phyloP scores from a whole-genome alignment of 73 alveolate genomes.

The Blepharisma japonicum region DNA sequence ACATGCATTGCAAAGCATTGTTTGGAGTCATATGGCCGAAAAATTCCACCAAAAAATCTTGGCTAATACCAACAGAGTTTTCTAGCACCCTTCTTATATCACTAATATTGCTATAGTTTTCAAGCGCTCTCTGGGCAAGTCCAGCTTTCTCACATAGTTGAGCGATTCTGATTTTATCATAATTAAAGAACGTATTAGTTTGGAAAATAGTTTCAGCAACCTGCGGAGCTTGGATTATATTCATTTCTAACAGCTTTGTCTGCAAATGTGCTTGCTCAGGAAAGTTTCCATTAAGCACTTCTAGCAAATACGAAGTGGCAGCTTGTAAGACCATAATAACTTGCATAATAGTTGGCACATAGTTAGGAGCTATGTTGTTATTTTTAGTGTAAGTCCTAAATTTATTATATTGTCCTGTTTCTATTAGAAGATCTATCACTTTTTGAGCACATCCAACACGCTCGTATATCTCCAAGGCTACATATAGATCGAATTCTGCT shows the following conservation, averaged over 20 bases:
- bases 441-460: slow-evolving; percentile 79
- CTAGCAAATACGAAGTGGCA: slow-evolving; percentile 94
- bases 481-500: slow-evolving; percentile 83
- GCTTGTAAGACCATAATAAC: slow-evolving; percentile 79
- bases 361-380: slow-evolving; percentile 81
- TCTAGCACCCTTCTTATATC: slow-evolving; percentile 94
- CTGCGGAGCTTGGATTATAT: slow-evolving; percentile 87
- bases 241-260: slow-evolving; percentile 92
- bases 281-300: slow-evolving; percentile 86
- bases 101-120: slow-evolving; percentile 85
- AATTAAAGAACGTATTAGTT: slow-evolving; percentile 84
- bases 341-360: slow-evolving; percentile 61
- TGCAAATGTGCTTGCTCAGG: slow-evolving; percentile 98
- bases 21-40: slow-evolving; percentile 88
- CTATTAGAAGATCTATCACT: slow-evolving; percentile 87
- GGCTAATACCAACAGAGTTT: slow-evolving; percentile 91
- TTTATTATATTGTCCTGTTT: slow-evolving; percentile 87
- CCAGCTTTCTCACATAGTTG: slow-evolving; percentile 94
- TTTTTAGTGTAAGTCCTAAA: slow-evolving; percentile 79
- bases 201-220: slow-evolving; percentile 96
- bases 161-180: slow-evolving; percentile 94
- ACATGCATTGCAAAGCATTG: slow-evolving; percentile 79
- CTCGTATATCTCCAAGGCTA: slow-evolving; percentile 84
- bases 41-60: slow-evolving; percentile 79
- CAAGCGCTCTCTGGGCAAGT: slow-evolving; percentile 92